A percentile compares a stretch with the other conserved stretches of the same genome.
Conservation (phyloP, 1,284 basidiomycete species). For the Cutaneotrichosporon daszewskae region DNA sequence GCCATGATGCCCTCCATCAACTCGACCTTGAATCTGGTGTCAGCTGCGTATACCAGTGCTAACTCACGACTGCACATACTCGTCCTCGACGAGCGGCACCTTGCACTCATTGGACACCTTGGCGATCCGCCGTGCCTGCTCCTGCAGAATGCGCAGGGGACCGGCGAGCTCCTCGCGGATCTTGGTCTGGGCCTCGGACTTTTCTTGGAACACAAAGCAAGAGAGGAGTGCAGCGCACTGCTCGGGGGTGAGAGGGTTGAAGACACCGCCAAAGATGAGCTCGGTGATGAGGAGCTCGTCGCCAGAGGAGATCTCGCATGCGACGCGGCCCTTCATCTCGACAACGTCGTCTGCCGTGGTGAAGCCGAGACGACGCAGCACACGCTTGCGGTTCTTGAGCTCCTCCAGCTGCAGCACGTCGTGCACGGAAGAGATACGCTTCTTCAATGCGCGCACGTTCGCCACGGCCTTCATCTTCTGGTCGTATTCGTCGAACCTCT, state of each 20-base stretch:
- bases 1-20: conserved; percentile 95
- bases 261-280: conserved; percentile 93
- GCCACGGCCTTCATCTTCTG: conserved; percentile 68
- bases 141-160: conserved; percentile 89
- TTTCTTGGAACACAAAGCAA: conserved; percentile 96
- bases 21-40: conserved; percentile 90
- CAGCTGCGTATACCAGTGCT: neutral
- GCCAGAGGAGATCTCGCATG: conserved; percentile 96
- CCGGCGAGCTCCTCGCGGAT: conserved; percentile 88
- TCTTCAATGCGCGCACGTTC: conserved; percentile 69
- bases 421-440: conserved; percentile 79
- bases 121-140: conserved; percentile 88
- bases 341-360: conserved; percentile 85
- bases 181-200: conserved; percentile 83
- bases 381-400: conserved; percentile 90
- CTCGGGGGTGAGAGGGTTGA: conserved; percentile 83
- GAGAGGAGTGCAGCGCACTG: conserved; percentile 88
- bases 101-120: conserved; percentile 93
- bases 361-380: conserved; percentile 85
- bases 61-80: conserved; percentile 66
- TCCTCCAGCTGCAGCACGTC: conserved; percentile 95
- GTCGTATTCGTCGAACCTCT: conserved; percentile 72
- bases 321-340: conserved; percentile 95
- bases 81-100: conserved; percentile 80
- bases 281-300: conserved; percentile 96